Evolutionary conservation across 306 rosid genomes (phyloP).

Genomic region (Cicer chorassanicum): DNA sequence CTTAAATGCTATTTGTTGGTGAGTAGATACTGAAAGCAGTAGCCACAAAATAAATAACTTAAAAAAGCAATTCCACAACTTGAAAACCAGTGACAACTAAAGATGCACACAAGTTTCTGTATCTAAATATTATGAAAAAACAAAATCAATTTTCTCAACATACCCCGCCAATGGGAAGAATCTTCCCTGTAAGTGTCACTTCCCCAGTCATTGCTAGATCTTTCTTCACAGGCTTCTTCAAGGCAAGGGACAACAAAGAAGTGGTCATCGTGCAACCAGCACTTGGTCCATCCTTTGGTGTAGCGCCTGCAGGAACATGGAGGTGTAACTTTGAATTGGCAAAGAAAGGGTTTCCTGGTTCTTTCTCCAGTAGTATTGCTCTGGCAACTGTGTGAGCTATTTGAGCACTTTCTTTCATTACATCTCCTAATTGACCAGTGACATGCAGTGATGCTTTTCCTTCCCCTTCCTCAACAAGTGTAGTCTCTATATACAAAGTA

Average conservation of each 20-base stretch:
- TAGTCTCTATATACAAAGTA: conserved; percentile 90
- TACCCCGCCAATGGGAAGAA: conserved; percentile 99
- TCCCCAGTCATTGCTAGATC: conserved; percentile 99
- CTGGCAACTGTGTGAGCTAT: conserved; percentile 95
- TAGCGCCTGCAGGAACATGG: conserved; percentile 97
- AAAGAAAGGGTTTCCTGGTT: conserved; percentile 71
- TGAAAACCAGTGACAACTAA: conserved; percentile 30
- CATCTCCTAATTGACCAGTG: conserved; percentile 99
- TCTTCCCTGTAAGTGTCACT: conserved; percentile 94
- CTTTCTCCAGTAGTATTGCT: conserved; percentile 62
- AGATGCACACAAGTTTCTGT: conserved; percentile 7
- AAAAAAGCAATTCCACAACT: background rate
- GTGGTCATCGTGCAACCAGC: conserved; percentile 99
- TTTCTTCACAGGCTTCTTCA: conserved; percentile 86
- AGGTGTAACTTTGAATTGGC: conserved; percentile 87
- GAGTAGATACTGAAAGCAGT: conserved; percentile 28
- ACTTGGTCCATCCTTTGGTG: conserved; percentile 99
- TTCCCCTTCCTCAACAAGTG: conserved; percentile 80
- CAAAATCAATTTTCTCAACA: conserved; percentile 43
- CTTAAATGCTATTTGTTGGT: conserved; percentile 1
- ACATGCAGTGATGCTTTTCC: conserved; percentile 78
- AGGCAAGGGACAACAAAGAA: conserved; percentile 84
- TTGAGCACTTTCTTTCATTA: conserved; percentile 99
- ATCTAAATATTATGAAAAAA: conserved; percentile 25
- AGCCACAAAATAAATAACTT: conserved; percentile 12